Evolutionary conservation across 495 filamentous ascomycete species (phyloP).

Genomic region (Endocarpon pusillum): DNA sequence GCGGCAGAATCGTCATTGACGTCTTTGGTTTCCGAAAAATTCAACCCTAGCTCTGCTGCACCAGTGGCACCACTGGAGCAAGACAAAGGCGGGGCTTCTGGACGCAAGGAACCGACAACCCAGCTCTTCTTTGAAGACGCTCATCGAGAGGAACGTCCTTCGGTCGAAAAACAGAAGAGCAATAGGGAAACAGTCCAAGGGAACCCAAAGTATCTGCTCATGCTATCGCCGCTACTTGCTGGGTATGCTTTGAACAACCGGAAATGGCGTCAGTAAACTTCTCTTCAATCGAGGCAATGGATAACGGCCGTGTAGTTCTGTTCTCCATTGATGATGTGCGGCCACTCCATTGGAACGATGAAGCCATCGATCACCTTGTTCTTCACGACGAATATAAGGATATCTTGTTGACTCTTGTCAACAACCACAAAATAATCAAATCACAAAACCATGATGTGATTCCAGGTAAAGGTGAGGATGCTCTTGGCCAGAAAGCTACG

Average conservation of each 20-base stretch:
- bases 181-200: slow-evolving; percentile 10
- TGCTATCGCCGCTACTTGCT: slow-evolving; percentile 18
- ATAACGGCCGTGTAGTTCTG: slow-evolving; percentile 4
- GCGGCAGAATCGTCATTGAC: background rate
- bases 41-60: background rate
- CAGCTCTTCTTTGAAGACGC: too few relatives aligned
- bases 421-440: slow-evolving; percentile 12
- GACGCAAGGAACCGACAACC: too few relatives aligned
- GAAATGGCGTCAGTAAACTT: slow-evolving; percentile 14
- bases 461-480: slow-evolving; percentile 10
- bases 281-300: too few relatives aligned
- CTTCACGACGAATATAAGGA: slow-evolving; percentile 23
- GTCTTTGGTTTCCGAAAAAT: background rate
- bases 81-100: background rate
- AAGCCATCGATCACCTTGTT: slow-evolving; percentile 21
- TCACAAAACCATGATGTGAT: slow-evolving; percentile 12
- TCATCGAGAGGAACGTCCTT: too few relatives aligned
- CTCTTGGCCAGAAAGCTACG: background rate
- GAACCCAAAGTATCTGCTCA: slow-evolving; percentile 15
- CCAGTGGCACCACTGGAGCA: background rate
- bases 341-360: slow-evolving; percentile 20
- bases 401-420: slow-evolving; percentile 23
- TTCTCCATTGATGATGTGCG: slow-evolving; percentile 20
- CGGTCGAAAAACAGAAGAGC: background rate
- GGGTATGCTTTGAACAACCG: slow-evolving; percentile 25